Base-by-base conservation (phyloP, 768 basidiomycete species). In the Imleria badia region DNA sequence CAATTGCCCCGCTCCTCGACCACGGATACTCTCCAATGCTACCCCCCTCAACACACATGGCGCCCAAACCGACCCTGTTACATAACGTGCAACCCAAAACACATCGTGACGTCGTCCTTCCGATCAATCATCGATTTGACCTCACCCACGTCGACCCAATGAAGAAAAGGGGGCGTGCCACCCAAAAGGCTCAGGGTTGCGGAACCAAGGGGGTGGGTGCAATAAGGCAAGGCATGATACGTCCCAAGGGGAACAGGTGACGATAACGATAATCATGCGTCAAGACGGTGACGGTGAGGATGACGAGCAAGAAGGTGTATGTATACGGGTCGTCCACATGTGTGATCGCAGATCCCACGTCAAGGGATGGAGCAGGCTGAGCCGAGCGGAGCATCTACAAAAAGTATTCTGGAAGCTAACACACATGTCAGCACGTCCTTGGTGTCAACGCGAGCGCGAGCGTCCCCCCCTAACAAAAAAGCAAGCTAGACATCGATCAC, bases 321-420 rank as follows among this genome's bases (percentile, higher is more conserved):
- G 36, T 51, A 34, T 52, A 41, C n/a, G 17, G 33, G 45, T 33
- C 15, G 45, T 26, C 33, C 12, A 36, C 31, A 36, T 34, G 51
- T 19, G 15, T 48, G 29, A 60, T 56, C 45, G 50, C 47, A 54
- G 45, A 56, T 56, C 41, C 51, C 40, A 39, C 49, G 48, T 56
- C 51, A 41, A 29, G 22, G 12, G 13, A 43, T 15, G 26, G 38
- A 36, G 20, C 17, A 29, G 17, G 30, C 38, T 6, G 12, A 42
- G 29, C 39, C 30, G 9, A 19, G 50, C 42, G 6, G 13, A n/a
- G 31, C 38, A 20, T 47, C 49, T 75, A 80, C 63, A 80, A 76
- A 74, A 92, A 92, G 73, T 92, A 92, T 67, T 92, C 90, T 13
- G 90, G 90, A 44, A 89, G 76, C 89, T 91, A 62, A 40, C n/a